Conservation (phyloP, 176 grass and related monocot species). For the Microstegium vimineum region DNA sequence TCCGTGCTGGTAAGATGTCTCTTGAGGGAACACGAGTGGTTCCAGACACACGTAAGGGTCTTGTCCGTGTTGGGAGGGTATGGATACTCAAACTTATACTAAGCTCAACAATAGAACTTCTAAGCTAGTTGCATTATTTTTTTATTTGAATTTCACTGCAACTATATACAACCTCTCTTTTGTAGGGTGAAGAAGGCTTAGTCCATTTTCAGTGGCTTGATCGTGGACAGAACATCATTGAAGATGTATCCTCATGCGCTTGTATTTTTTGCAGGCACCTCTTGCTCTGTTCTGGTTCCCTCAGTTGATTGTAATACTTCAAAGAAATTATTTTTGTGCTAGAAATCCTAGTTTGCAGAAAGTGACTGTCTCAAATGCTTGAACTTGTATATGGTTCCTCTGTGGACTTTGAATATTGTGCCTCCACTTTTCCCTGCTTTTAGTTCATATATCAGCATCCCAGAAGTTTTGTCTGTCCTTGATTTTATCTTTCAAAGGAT, state of each 20-base stretch:
- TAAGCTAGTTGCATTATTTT: slow-evolving; percentile 1
- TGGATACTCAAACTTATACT: slow-evolving; percentile 7
- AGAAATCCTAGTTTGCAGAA: slow-evolving; percentile 3
- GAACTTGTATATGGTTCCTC: background rate
- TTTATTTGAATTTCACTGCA: background rate
- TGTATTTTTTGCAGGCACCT: slow-evolving; percentile 12
- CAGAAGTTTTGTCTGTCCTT: slow-evolving; percentile 41
- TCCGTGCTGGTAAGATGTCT: slow-evolving; percentile 92
- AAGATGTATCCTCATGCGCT: slow-evolving; percentile 72
- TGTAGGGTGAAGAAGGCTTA: slow-evolving; percentile 96
- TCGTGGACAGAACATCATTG: slow-evolving; percentile 67
- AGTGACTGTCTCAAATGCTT: background rate
- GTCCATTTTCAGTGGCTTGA: slow-evolving; percentile 98
- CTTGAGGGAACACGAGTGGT: slow-evolving; percentile 64
- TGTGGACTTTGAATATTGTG: background rate
- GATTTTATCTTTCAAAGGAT: slow-evolving; percentile 64
- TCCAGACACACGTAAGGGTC: slow-evolving; percentile 86
- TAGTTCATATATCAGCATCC: slow-evolving; percentile 6
- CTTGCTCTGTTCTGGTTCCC: background rate
- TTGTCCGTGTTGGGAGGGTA: slow-evolving; percentile 93
- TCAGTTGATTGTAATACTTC: background rate
- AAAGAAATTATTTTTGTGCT: background rate
- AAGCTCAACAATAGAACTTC: slow-evolving; percentile 9
- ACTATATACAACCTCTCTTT: slow-evolving; percentile 36
- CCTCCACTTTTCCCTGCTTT: slow-evolving; percentile 8